A percentile compares a stretch with the other conserved stretches of the same genome.
Evolutionary conservation across 176 grass and related monocot species (phyloP).

Genomic region (Triticum monococcum): DNA sequence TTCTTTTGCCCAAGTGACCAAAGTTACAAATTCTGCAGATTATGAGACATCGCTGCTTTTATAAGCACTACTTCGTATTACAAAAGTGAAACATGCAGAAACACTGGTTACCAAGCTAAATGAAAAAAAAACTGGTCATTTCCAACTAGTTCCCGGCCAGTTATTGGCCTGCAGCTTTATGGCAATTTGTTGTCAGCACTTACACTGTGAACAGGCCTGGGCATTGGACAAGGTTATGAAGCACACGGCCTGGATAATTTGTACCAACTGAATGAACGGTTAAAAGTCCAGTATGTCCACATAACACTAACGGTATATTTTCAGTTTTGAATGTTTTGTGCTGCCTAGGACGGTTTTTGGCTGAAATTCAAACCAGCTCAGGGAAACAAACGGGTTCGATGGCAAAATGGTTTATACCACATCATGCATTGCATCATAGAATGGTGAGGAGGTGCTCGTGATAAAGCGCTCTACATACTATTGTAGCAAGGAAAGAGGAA

Average conservation of each 20-base stretch:
- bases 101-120: background rate
- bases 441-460: background rate
- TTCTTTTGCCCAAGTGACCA: background rate
- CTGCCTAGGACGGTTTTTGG: background rate
- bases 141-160: background rate
- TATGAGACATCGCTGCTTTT: background rate
- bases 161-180: background rate
- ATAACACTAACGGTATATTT: background rate
- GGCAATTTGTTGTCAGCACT: background rate
- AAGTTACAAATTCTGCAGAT: background rate
- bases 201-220: background rate
- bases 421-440: background rate
- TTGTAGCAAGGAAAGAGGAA: background rate
- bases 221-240: background rate
- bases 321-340: background rate
- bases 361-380: background rate
- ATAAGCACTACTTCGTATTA: background rate
- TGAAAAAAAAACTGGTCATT: background rate
- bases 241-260: background rate
- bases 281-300: background rate
- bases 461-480: background rate
- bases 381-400: background rate
- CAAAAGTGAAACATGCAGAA: background rate
- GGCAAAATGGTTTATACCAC: background rate
- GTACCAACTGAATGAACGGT: background rate